These are phyloP conservation scores for Penicillium simplicissimum DNA, from an alignment of 495 filamentous ascomycete genomes.

Conservation along the genomic window DNA sequence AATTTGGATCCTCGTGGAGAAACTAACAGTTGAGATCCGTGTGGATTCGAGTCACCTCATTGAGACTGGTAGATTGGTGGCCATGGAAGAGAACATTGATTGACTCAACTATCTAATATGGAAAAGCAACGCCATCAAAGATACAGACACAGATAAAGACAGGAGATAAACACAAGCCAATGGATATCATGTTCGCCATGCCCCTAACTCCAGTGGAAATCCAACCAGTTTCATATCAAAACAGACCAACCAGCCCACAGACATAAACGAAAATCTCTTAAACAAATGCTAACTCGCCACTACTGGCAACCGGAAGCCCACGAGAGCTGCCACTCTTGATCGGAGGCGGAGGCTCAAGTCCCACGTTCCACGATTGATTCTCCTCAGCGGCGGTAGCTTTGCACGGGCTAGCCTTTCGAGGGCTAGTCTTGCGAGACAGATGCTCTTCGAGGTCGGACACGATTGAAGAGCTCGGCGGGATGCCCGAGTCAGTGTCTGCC, in stretches of 20 bases:
- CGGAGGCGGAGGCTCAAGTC: constrained; percentile 22
- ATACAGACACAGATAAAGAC: neutral
- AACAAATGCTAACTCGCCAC: constrained; percentile 39
- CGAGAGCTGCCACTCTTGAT: constrained; percentile 20
- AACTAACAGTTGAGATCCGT: no score
- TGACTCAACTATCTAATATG: neutral
- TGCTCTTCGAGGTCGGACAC: constrained; percentile 32
- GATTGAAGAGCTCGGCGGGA: constrained; percentile 31
- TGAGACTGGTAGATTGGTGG: neutral
- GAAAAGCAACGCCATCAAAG: neutral
- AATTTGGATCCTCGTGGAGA: neutral
- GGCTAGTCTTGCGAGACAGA: constrained; percentile 24
- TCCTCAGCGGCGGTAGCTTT: constrained; percentile 9
- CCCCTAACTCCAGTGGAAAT: constrained; percentile 21
- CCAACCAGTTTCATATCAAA: constrained; percentile 7
- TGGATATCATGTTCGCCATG: constrained; percentile 39
- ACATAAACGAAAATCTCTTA: constrained; percentile 15
- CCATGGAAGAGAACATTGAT: neutral
- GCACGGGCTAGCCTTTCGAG: constrained; percentile 21
- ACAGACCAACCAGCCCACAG: neutral
- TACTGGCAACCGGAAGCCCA: constrained; percentile 30
- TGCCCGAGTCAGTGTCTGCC: constrained; percentile 11
- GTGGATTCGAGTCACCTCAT: no score
- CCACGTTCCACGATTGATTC: constrained; percentile 14
- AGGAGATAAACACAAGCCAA: constrained; percentile 9